Evolutionary conservation across 1,284 basidiomycete genomes (phyloP).

Genomic region (Cutaneotrichosporon sp.): DNA sequence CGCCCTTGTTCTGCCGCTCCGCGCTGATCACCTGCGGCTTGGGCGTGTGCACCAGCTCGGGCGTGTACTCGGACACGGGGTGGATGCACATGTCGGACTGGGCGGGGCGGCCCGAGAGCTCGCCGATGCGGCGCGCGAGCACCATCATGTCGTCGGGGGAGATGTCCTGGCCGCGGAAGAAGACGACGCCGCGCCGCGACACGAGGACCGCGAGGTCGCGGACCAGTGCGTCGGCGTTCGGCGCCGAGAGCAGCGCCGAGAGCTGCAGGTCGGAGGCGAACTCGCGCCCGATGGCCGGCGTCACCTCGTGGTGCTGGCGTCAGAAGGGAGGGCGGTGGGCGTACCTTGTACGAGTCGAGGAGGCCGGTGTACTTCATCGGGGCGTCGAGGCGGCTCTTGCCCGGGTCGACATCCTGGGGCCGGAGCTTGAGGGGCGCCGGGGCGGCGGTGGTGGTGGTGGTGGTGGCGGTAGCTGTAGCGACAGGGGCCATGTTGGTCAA

Average conservation of each 20-base stretch:
- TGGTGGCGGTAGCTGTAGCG: background rate
- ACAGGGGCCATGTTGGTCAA: conserved; percentile 4
- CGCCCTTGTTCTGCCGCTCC: conserved; percentile 29
- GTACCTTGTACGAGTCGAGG: conserved; percentile 5
- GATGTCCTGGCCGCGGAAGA: conserved; percentile 65
- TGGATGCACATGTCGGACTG: conserved; percentile 31
- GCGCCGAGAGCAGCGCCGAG: conserved; percentile 10
- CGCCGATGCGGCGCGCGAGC: conserved; percentile 60
- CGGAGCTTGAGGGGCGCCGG: background rate
- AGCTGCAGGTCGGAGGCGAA: conserved; percentile 16
- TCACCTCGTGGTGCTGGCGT: conserved; percentile 10
- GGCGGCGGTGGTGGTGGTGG: background rate
- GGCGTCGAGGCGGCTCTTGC: conserved; percentile 6
- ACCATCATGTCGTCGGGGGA: conserved; percentile 56
- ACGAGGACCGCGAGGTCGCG: conserved; percentile 61
- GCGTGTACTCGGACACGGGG: conserved; percentile 32
- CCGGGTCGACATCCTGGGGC: conserved; percentile 1
- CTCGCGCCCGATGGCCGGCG: conserved; percentile 20
- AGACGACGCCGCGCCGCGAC: conserved; percentile 69
- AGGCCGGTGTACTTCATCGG: conserved; percentile 9
- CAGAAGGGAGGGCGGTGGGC: background rate
- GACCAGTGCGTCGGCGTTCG: conserved; percentile 46
- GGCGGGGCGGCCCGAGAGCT: conserved; percentile 56
- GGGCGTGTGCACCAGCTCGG: conserved; percentile 21
- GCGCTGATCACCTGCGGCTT: conserved; percentile 30